Evolutionary conservation across 768 basidiomycete species (phyloP).

Genomic region (Ramaria sp.): DNA sequence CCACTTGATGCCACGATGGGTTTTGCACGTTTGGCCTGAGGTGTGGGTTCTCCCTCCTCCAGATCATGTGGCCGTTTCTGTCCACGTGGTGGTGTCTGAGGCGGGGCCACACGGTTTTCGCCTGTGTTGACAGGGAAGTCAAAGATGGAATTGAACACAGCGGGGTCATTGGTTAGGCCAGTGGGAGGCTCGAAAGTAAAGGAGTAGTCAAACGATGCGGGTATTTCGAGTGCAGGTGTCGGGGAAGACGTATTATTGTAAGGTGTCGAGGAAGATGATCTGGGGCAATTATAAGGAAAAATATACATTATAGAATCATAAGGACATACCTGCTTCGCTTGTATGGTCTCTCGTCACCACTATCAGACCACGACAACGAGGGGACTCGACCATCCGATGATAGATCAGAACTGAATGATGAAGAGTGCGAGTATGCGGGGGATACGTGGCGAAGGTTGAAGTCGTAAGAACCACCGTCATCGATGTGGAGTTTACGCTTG

Average conservation of each 20-base stretch:
- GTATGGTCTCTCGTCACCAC: conserved; percentile 6
- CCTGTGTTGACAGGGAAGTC: background rate
- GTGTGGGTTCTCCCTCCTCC: background rate
- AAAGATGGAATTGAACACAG: background rate
- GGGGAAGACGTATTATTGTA: background rate
- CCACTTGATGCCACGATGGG: background rate
- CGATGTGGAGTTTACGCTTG: conserved; percentile 1
- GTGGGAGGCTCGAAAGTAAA: background rate
- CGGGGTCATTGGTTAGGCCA: background rate
- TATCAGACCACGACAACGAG: conserved; percentile 8
- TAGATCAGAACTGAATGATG: background rate
- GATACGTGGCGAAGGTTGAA: background rate
- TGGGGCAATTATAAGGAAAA: background rate
- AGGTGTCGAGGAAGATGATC: background rate
- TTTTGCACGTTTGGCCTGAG: background rate
- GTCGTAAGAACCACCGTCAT: background rate
- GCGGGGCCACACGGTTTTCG: background rate
- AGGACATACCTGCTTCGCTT: conserved; percentile 7
- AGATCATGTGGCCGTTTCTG: background rate
- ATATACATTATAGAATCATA: background rate
- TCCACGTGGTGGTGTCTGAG: background rate
- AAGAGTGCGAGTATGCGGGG: conserved; percentile 2
- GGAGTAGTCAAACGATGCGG: background rate
- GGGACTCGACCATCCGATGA: conserved; percentile 3
- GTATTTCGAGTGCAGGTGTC: background rate